These are phyloP conservation scores for Boehmeria nivea DNA, from an alignment of 306 rosid genomes.

Conservation along the genomic window DNA sequence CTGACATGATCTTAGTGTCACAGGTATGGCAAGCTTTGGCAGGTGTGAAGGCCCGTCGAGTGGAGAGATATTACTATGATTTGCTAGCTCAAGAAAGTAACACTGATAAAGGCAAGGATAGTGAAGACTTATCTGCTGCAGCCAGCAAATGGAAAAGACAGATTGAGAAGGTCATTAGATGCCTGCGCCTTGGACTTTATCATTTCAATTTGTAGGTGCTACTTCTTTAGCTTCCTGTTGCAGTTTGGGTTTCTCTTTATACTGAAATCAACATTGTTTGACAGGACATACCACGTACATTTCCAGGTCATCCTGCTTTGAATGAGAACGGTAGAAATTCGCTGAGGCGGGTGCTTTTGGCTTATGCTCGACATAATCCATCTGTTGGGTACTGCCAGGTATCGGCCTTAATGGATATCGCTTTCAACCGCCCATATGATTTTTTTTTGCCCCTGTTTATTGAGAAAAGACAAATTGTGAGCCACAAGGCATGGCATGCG, in stretches of 20 bases:
- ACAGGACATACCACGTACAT: slow-evolving; percentile 95
- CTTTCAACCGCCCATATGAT: too few species aligned
- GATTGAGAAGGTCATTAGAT: slow-evolving; percentile 99
- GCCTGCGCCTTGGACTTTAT: slow-evolving; percentile 86
- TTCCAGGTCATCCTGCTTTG: slow-evolving; percentile 98
- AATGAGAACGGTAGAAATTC: slow-evolving; percentile 79
- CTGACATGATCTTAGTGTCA: slow-evolving; percentile 10
- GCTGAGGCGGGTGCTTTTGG: slow-evolving; percentile 80
- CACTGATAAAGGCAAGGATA: slow-evolving; percentile 39
- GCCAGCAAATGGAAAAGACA: slow-evolving; percentile 83
- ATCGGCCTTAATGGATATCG: not conserved
- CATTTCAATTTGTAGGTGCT: slow-evolving; percentile 81
- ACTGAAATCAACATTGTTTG: slow-evolving; percentile 31
- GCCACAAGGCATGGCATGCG: not conserved
- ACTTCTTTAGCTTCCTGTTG: slow-evolving; percentile 70
- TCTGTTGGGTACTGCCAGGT: slow-evolving; percentile 97
- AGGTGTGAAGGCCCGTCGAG: slow-evolving; percentile 76
- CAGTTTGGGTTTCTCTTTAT: slow-evolving; percentile 48
- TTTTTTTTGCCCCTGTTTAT: too few species aligned
- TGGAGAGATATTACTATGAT: slow-evolving; percentile 67
- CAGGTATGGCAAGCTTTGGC: slow-evolving; percentile 99
- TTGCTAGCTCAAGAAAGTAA: slow-evolving; percentile 71
- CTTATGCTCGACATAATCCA: slow-evolving; percentile 94
- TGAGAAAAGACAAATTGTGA: too few species aligned
- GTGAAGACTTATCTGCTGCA: slow-evolving; percentile 43